A percentile compares a stretch with the other conserved stretches of the same genome.
Evolutionary conservation across 129 eudicot species (phyloP).

Genomic region (Flaveria robusta): DNA sequence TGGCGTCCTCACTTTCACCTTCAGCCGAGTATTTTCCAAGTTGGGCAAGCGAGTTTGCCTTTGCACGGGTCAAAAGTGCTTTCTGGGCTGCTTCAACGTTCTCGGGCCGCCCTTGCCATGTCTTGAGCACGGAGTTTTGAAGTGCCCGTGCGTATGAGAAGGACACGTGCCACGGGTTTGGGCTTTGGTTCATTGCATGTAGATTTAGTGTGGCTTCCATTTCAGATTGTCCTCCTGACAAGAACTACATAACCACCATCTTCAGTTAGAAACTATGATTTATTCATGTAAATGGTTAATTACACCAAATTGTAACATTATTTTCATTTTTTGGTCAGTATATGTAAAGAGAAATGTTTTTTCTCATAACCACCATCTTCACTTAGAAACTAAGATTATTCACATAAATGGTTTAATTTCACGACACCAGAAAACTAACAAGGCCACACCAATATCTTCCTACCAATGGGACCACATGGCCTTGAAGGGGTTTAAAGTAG

Average conservation of each 20-base stretch:
- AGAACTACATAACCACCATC: conserved; percentile 50
- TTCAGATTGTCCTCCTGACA: conserved; percentile 95
- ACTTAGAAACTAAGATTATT: no score
- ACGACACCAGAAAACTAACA: no score
- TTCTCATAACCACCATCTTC: no score
- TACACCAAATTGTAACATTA: background rate
- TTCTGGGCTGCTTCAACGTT: conserved; percentile 73
- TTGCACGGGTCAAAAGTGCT: conserved; percentile 80
- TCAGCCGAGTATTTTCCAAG: conserved; percentile 88
- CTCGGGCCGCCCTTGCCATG: conserved; percentile 91
- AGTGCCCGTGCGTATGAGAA: conserved; percentile 93
- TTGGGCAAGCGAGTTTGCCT: conserved; percentile 90
- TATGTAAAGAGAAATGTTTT: background rate
- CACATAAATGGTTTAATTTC: no score
- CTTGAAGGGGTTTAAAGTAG: no score
- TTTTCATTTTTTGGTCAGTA: background rate
- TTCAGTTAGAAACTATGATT: background rate
- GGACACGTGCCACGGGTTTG: conserved; percentile 93
- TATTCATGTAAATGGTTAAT: background rate
- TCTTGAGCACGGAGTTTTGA: conserved; percentile 79
- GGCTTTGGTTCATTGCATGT: conserved; percentile 90
- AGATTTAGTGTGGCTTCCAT: conserved; percentile 85
- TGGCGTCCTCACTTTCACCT: conserved; percentile 84
- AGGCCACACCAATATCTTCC: background rate
- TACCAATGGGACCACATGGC: no score